Percentiles rank a stretch among this genome's conserved stretches.
Conservation (phyloP, 192 early-diverging fungal genomes). For the Umbelopsis sp. region DNA sequence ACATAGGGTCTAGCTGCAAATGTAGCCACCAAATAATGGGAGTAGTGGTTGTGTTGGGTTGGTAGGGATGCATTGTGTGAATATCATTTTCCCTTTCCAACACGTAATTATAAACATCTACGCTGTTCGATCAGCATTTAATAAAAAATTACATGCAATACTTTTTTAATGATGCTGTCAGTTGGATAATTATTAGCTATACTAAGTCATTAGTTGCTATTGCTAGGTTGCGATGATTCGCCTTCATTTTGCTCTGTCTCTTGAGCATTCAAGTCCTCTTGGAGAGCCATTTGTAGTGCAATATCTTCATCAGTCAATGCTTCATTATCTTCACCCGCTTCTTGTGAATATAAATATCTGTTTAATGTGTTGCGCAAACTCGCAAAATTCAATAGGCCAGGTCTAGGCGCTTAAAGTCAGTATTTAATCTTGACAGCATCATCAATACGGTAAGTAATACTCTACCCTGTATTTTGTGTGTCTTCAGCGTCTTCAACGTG, state of each 20-base stretch:
- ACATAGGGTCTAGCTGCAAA: not conserved
- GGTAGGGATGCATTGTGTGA: too few species aligned
- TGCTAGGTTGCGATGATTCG: not conserved
- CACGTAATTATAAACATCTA: too few species aligned
- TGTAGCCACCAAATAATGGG: too few species aligned
- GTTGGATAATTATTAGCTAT: too few species aligned
- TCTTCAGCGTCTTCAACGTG: conserved; percentile 12
- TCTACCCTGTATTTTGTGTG: not conserved
- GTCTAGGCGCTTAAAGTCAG: not conserved
- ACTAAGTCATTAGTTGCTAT: not conserved
- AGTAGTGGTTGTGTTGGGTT: too few species aligned
- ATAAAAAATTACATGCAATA: too few species aligned
- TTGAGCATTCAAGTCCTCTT: not conserved
- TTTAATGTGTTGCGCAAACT: conserved; percentile 2
- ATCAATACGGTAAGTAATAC: not conserved
- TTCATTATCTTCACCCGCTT: not conserved
- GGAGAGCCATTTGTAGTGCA: conserved; percentile 8
- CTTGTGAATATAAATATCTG: conserved; percentile 12
- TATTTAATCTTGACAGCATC: too few species aligned
- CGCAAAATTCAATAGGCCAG: not conserved
- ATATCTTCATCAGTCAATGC: conserved; percentile 2
- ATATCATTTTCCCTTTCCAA: too few species aligned
- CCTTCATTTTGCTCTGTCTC: not conserved
- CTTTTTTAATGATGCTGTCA: too few species aligned
- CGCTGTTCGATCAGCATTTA: too few species aligned